Evolutionary conservation across 306 rosid species (phyloP).

Genomic region (Pyrus communis): DNA sequence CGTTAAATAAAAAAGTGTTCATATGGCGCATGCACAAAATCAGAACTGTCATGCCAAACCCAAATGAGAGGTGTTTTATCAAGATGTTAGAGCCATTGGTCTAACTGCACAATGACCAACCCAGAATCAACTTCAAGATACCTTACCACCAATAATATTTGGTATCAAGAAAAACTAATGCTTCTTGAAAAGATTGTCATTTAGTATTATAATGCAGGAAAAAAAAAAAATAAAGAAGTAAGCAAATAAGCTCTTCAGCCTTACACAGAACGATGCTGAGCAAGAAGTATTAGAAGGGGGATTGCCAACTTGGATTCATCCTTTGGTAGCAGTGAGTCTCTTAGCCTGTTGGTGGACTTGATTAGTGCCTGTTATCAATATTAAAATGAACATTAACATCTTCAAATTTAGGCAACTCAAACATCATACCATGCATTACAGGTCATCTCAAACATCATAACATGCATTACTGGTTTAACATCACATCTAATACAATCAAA

Average conservation of each 20-base stretch:
- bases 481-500: background rate
- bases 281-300: slow-evolving; percentile 84
- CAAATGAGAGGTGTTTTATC: background rate
- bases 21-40: background rate
- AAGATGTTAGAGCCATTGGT: background rate
- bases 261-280: slow-evolving; percentile 98
- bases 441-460: background rate
- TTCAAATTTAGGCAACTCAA: slow-evolving; percentile 11
- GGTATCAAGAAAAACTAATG: background rate
- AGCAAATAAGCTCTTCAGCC: slow-evolving; percentile 25
- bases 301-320: slow-evolving; percentile 84
- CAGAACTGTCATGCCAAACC: background rate
- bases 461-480: background rate
- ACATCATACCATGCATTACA: background rate
- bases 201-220: background rate
- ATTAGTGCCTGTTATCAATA: slow-evolving; percentile 58
- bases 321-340: slow-evolving; percentile 81
- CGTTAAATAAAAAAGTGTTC: background rate
- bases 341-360: slow-evolving; percentile 86
- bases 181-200: background rate
- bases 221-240: background rate
- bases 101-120: background rate
- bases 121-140: background rate
- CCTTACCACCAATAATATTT: background rate
- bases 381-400: background rate